These are phyloP conservation scores for Incumbomyces delicatus DNA, from an alignment of 2,329 filamentous ascomycete species.

Conservation along the genomic window DNA sequence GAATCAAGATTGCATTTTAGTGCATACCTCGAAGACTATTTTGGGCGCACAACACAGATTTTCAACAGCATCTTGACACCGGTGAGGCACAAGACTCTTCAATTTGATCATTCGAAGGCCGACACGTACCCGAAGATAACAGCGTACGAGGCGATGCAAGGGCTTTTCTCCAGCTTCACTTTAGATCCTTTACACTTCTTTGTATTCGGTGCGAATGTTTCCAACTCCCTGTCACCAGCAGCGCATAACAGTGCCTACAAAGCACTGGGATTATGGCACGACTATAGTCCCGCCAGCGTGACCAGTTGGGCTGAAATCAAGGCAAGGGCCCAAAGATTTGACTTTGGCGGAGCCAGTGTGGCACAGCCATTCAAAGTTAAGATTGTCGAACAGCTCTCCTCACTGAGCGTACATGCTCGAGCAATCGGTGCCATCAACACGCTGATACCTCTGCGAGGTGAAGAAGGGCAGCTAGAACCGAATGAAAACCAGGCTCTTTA, in stretches of 20 bases:
- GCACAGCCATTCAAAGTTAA: constrained; percentile 36
- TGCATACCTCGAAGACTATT: constrained; percentile 31
- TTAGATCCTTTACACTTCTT: constrained; percentile 34
- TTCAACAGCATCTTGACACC: constrained; percentile 33
- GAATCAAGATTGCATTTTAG: constrained; percentile 28
- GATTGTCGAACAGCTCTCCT: constrained; percentile 28
- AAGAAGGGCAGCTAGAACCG: constrained; percentile 28
- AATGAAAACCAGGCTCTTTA: constrained; percentile 32
- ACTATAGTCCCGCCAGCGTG: constrained; percentile 30
- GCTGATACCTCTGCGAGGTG: constrained; percentile 32
- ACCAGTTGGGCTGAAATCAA: constrained; percentile 30
- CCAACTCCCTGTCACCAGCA: constrained; percentile 33
- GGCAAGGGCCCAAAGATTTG: constrained; percentile 27
- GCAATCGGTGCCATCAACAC: constrained; percentile 38
- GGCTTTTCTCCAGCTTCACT: constrained; percentile 32
- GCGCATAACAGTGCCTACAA: constrained; percentile 35
- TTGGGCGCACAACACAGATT: constrained; percentile 36
- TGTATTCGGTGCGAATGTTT: constrained; percentile 32
- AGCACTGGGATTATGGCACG: constrained; percentile 31
- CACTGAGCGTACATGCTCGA: constrained; percentile 34
- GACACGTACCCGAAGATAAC: constrained; percentile 21
- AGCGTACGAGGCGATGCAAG: constrained; percentile 29
- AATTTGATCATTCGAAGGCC: neutral
- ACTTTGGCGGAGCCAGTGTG: constrained; percentile 34
- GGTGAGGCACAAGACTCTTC: constrained; percentile 26